Evolutionary conservation across 257 asterid species (phyloP), one percentile per base, ranked within the genome.

Genomic region (Solanum habrochaites): DNA sequence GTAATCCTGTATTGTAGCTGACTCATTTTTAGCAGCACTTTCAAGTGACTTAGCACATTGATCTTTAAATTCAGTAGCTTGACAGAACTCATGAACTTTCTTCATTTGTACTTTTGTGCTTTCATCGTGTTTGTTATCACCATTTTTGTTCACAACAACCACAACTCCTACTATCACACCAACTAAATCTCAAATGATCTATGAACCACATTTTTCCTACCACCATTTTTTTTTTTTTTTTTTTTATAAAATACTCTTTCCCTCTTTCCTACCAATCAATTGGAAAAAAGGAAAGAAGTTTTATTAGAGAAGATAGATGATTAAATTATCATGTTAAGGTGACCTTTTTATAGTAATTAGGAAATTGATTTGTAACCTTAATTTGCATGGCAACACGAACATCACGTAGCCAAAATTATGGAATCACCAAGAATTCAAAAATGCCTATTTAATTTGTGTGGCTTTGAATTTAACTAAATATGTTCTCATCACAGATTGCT

Each of bases 131-230:
- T 77, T 29, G 1, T n/a, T 4, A 3, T 84, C 21, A 4, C 75
- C 67, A 82, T 70, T 66, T 23, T 75, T 62, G 14, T 89, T 83
- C 52, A 88, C 67, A 8, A 91, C 87, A 12, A 87, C 90, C 31
- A 94, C 91, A 0, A 92, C 94, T 1, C 96, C 98, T 29, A 94
- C 73, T 11, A 93, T 89, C 13, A 91, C 94, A 0, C 96, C 98
- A 8, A 93, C 93, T 25, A 96, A 91, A 27, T 25, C 94, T 60
- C 60, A 94, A 94, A 40, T 39, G 96, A 92, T 72, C 92, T 20
- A 88, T 1, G 95, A 90, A 93, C 85, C 0, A 90, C 93, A 90
- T 85, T 62, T 87, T 88, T 47, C 91, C 90, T 5, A 82, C 90
- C 97, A 93, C 2, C 20, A 12, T 11, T 18, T 81, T 23, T 40